Evolutionary conservation across 2,329 filamentous ascomycete genomes (phyloP), one percentile per base, ranked within the genome.

Genomic region (Trichoderma pleuroti): DNA sequence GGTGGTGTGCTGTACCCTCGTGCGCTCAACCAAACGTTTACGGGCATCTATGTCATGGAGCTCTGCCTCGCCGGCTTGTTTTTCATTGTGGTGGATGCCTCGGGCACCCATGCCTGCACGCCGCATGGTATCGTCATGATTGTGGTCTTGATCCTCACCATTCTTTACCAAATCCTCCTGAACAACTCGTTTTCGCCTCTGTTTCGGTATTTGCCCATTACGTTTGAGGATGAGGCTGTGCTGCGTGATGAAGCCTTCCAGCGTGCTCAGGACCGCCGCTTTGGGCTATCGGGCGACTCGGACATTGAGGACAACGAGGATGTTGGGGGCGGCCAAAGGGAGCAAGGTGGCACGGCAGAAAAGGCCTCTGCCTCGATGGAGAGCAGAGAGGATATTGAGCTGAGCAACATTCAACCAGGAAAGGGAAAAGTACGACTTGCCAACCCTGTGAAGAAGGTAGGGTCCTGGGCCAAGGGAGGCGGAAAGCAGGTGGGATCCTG

Each of bases 21-120:
- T 42, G 96, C 96, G 1, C 92, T 98, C 81, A 98, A 98, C 77
- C 95, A 98, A 78, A 92, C 96, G 0, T 98, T 99, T 77, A 96
- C 93, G 0, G 96, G 96, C 0, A 83, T 99, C 0, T 99, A 99
- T 76, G 89, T 98, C 72, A 96, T 99, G 91, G 94, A 98, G 77
- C 84, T 98, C 3, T 94, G 91, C 75, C 85, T 98, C 70, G 91
- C 97, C 57, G 96, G 94, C 42, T 84, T 98, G 26, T 98, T 98
- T 82, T 94, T 98, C 81, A 85, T 97, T 26, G 88, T 91, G 3
- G 78, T 84, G 46, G 86, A 94, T 72, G 83, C 86, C 1, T 59
- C 87, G 0, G 83, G 83, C 0, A 77, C 84, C 0, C 83, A 84
- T 9, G 83, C 86, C 0, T 96, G 93, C 77, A 85, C 91, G 26